Percentiles rank a stretch among this genome's conserved stretches.
Conservation (phyloP, 2,329 filamentous ascomycete species). For the Biscogniauxia sp. region DNA sequence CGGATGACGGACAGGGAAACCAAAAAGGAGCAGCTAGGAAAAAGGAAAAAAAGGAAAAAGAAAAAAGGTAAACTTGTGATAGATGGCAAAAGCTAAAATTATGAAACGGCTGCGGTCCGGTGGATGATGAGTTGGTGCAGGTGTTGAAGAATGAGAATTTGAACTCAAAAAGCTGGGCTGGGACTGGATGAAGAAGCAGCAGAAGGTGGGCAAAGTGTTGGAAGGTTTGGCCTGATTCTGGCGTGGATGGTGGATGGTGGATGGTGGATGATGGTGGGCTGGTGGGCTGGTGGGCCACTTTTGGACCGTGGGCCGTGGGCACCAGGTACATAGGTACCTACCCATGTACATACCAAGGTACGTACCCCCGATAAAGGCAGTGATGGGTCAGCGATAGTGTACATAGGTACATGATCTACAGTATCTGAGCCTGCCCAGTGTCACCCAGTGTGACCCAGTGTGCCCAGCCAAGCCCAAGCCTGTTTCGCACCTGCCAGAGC, state of each 20-base stretch:
- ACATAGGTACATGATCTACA: neutral
- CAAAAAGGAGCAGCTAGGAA: neutral
- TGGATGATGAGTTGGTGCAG: neutral
- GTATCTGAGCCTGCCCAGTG: neutral
- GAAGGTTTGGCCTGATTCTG: constrained; percentile 7
- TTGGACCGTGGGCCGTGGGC: neutral
- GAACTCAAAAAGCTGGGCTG: neutral
- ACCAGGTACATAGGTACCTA: no score
- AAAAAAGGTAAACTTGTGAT: neutral
- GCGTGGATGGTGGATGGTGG: constrained; percentile 1
- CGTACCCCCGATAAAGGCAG: neutral
- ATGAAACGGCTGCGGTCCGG: neutral
- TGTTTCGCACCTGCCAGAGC: neutral
- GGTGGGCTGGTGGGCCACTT: neutral
- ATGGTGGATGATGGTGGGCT: neutral
- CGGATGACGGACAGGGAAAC: neutral
- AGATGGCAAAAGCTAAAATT: constrained; percentile 3
- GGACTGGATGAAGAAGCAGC: neutral
- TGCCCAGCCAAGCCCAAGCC: neutral
- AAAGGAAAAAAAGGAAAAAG: neutral
- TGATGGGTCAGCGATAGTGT: neutral
- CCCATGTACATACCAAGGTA: no score
- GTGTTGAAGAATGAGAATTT: constrained; percentile 1
- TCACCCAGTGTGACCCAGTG: neutral
- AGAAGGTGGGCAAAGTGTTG: neutral